phyloP scores from a whole-genome alignment of 2,329 filamentous ascomycete genomes.

The Didymella sp. region DNA sequence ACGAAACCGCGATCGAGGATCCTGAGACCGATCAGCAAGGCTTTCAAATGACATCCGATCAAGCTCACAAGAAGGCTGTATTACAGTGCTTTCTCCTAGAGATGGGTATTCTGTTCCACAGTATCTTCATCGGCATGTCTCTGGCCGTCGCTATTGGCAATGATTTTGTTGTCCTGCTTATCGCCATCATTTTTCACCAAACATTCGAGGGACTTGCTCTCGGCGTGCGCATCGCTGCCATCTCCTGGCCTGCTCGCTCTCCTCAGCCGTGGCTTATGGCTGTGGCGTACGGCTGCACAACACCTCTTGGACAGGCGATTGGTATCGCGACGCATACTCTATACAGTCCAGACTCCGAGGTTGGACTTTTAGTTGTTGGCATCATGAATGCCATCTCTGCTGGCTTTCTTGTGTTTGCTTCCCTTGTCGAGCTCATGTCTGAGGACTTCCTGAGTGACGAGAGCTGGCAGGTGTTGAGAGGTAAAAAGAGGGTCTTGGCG shows the following conservation, averaged over 20 bases:
- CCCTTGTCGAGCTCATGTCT: conserved; percentile 81
- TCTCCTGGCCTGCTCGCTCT: conserved; percentile 58
- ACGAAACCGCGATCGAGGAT: conserved; percentile 33
- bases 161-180: conserved; percentile 65
- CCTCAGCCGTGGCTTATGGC: conserved; percentile 72
- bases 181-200: conserved; percentile 70
- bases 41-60: conserved; percentile 27
- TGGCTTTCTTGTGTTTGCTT: conserved; percentile 80
- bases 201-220: conserved; percentile 88
- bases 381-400: conserved; percentile 87
- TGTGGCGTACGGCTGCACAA: conserved; percentile 70
- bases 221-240: conserved; percentile 81
- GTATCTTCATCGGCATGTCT: conserved; percentile 68
- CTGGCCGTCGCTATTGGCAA: conserved; percentile 61
- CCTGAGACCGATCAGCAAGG: conserved; percentile 29
- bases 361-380: conserved; percentile 80
- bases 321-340: conserved; percentile 78
- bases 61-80: conserved; percentile 39
- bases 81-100: conserved; percentile 57
- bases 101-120: conserved; percentile 68
- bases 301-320: conserved; percentile 83
- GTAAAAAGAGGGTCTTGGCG: conserved; percentile 66
- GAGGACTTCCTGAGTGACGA: conserved; percentile 83
- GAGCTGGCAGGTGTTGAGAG: conserved; percentile 71
- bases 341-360: conserved; percentile 79